These are phyloP conservation scores for Cladophialophora psammophila DNA, from an alignment of 2,329 filamentous ascomycete genomes.

Conservation along the genomic window DNA sequence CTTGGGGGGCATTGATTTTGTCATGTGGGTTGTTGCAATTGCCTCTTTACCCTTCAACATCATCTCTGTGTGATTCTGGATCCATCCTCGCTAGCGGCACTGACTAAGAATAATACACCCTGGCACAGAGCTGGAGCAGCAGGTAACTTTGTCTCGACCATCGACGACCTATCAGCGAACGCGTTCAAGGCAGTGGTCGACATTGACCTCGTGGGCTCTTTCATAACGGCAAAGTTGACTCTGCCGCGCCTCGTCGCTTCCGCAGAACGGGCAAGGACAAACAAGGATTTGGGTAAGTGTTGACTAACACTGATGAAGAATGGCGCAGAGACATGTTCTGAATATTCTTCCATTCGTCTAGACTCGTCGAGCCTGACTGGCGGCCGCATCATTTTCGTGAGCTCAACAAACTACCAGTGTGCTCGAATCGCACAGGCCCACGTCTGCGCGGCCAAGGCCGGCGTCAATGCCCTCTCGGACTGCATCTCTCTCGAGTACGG, in stretches of 20 bases:
- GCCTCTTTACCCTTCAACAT: background rate
- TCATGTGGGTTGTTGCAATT: slow-evolving; percentile 69
- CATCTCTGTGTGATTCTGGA: background rate
- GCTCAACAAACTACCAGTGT: slow-evolving; percentile 88
- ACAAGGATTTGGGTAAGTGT: slow-evolving; percentile 14
- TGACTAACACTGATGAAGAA: too few species aligned
- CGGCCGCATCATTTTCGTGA: slow-evolving; percentile 81
- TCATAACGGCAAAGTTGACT: slow-evolving; percentile 26
- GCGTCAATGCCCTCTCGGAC: slow-evolving; percentile 81
- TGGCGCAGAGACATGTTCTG: background rate
- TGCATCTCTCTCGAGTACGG: slow-evolving; percentile 87
- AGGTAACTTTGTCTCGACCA: slow-evolving; percentile 27
- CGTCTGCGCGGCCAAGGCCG: slow-evolving; percentile 87
- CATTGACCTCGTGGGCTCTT: slow-evolving; percentile 30
- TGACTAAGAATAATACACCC: background rate
- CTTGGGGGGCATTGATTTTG: slow-evolving; percentile 85
- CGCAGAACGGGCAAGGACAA: slow-evolving; percentile 12
- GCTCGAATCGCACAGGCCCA: slow-evolving; percentile 86
- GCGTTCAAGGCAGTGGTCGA: slow-evolving; percentile 32
- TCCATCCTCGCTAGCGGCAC: background rate
- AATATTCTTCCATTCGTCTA: background rate
- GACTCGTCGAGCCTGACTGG: slow-evolving; percentile 18
- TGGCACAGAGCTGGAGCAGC: slow-evolving; percentile 27
- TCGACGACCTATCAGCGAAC: slow-evolving; percentile 18
- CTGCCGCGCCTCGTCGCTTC: slow-evolving; percentile 28